These are phyloP conservation scores for Spathaspora sp. DNA, from an alignment of 1,139 yeast genomes.

Conservation along the genomic window DNA sequence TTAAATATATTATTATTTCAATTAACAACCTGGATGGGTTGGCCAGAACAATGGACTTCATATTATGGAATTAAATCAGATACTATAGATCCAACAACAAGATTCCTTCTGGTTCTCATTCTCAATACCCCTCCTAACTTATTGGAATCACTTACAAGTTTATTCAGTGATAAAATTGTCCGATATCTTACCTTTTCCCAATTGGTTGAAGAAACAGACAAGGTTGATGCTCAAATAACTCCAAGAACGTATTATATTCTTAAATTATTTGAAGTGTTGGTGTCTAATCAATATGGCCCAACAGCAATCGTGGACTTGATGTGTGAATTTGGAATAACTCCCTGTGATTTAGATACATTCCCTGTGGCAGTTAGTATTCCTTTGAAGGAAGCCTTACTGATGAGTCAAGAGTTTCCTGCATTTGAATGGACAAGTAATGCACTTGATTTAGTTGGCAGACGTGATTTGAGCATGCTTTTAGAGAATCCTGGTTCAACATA, in stretches of 20 bases:
- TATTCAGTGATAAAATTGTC: constrained; percentile 44
- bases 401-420: constrained; percentile 56
- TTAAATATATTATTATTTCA: constrained; percentile 61
- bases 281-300: constrained; percentile 52
- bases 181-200: constrained; percentile 70
- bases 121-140: constrained; percentile 55
- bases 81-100: constrained; percentile 23
- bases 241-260: constrained; percentile 64
- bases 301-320: constrained; percentile 58
- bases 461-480: constrained; percentile 51
- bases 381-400: constrained; percentile 56
- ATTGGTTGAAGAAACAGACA: constrained; percentile 61
- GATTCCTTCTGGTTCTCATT: constrained; percentile 44
- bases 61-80: constrained; percentile 46
- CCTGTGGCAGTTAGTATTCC: constrained; percentile 75
- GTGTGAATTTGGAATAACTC: constrained; percentile 53
- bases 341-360: constrained; percentile 59
- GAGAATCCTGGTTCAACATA: not conserved
- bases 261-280: constrained; percentile 61
- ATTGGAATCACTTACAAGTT: constrained; percentile 51
- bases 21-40: constrained; percentile 65
- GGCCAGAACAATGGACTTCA: constrained; percentile 67
- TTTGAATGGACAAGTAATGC: constrained; percentile 51
- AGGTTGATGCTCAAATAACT: constrained; percentile 57
- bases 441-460: constrained; percentile 63